Evolutionary conservation across 257 asterid genomes (phyloP).

Genomic region (Verbascum thapsus): DNA sequence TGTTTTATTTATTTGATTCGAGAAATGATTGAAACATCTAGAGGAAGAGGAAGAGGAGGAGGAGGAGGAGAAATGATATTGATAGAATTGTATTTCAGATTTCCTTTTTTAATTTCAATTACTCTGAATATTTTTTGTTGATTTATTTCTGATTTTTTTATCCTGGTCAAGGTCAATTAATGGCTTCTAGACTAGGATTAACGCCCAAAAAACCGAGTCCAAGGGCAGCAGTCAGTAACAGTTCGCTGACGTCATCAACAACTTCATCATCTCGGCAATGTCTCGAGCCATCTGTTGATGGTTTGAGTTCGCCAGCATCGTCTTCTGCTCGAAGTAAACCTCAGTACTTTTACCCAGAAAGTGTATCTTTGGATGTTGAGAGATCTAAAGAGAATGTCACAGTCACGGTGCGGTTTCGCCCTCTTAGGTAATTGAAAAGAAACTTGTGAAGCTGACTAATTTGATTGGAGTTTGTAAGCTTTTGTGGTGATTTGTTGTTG

Average conservation of each 20-base stretch:
- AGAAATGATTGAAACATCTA: too few relatives aligned
- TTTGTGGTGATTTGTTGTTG: conserved; percentile 27
- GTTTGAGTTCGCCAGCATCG: conserved; percentile 84
- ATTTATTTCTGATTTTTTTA: conserved; percentile 18
- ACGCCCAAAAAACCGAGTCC: conserved; percentile 52
- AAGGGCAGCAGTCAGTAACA: conserved; percentile 37
- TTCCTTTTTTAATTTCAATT: too few relatives aligned
- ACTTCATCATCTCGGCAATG: conserved; percentile 80
- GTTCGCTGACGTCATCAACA: conserved; percentile 81
- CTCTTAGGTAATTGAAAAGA: conserved; percentile 68
- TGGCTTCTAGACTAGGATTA: conserved; percentile 69
- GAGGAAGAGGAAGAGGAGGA: too few relatives aligned
- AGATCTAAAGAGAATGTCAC: conserved; percentile 91
- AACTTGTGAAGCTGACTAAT: neutral
- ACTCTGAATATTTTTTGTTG: conserved; percentile 11
- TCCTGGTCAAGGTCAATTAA: conserved; percentile 36
- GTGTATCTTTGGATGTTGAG: conserved; percentile 50
- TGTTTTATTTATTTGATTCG: too few relatives aligned
- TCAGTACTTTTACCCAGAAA: conserved; percentile 51
- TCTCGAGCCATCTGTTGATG: conserved; percentile 67
- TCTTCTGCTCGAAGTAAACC: conserved; percentile 81
- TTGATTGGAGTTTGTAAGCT: conserved; percentile 3
- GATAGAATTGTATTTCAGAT: too few relatives aligned
- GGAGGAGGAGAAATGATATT: too few relatives aligned
- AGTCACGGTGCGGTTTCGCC: conserved; percentile 96